Evolutionary conservation across 2,329 filamentous ascomycete genomes (phyloP).

Genomic region (Magnaporthiopsis incrustans): DNA sequence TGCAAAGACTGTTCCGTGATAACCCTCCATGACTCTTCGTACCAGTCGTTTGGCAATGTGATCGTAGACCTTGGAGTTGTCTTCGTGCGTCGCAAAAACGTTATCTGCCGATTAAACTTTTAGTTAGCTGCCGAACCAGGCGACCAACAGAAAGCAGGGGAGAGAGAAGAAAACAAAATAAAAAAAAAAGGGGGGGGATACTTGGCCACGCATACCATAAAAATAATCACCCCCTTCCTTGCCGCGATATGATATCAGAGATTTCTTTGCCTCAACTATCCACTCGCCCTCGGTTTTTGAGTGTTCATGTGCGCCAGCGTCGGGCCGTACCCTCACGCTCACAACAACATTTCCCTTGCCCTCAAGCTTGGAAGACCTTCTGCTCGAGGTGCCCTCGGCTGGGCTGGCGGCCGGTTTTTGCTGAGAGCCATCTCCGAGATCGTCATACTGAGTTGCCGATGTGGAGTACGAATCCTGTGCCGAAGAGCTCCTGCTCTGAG

Average conservation of each 20-base stretch:
- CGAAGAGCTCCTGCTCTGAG: slow-evolving; percentile 85
- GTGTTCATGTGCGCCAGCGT: slow-evolving; percentile 55
- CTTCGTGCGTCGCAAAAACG: slow-evolving; percentile 88
- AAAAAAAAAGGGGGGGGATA: background rate
- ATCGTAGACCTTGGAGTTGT: slow-evolving; percentile 93
- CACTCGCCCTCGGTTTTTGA: slow-evolving; percentile 69
- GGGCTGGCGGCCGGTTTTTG: slow-evolving; percentile 21
- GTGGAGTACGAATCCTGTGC: slow-evolving; percentile 89
- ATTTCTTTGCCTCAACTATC: slow-evolving; percentile 80
- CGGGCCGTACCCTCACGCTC: slow-evolving; percentile 87
- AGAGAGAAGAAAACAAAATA: background rate
- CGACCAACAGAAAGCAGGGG: too few species aligned
- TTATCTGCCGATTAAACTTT: slow-evolving; percentile 58
- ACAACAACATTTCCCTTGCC: slow-evolving; percentile 92
- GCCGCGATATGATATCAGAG: slow-evolving; percentile 74
- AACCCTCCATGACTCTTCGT: slow-evolving; percentile 96
- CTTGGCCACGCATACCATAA: slow-evolving; percentile 57
- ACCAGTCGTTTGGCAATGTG: slow-evolving; percentile 88
- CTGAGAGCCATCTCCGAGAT: slow-evolving; percentile 51
- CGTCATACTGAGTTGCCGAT: slow-evolving; percentile 82
- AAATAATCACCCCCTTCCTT: slow-evolving; percentile 87
- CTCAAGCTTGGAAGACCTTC: slow-evolving; percentile 51
- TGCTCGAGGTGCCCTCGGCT: slow-evolving; percentile 24
- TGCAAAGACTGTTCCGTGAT: slow-evolving; percentile 95
- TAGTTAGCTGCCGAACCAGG: background rate